Percentiles rank a stretch among this genome's conserved stretches.
phyloP scores from a whole-genome alignment of 371 early-diverging fungal genomes.

The Lichtheimia hyalospora region DNA sequence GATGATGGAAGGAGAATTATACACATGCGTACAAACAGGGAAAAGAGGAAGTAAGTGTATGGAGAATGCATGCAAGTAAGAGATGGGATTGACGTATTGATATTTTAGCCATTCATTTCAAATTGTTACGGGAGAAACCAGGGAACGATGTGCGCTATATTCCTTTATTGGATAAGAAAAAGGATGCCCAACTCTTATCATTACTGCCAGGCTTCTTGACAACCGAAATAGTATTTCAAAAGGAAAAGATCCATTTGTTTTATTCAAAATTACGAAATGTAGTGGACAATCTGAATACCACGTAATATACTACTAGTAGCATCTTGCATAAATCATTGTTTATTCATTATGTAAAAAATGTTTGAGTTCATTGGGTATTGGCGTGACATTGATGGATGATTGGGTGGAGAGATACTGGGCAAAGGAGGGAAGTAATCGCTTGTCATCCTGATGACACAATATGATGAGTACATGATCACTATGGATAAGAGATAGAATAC shows the following conservation, averaged over 20 bases:
- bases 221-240: slow-evolving; percentile 14
- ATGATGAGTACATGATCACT: background rate
- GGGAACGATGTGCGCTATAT: slow-evolving; percentile 15
- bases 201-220: slow-evolving; percentile 15
- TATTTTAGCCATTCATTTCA: slow-evolving; percentile 22
- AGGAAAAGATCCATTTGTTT: slow-evolving; percentile 15
- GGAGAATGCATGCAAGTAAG: background rate
- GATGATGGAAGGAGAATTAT: slow-evolving; percentile 10
- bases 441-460: slow-evolving; percentile 45
- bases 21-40: slow-evolving; percentile 22
- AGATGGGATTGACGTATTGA: background rate
- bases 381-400: slow-evolving; percentile 49
- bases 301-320: too few species aligned
- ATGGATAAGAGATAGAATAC: background rate
- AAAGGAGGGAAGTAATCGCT: slow-evolving; percentile 46
- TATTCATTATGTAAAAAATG: background rate
- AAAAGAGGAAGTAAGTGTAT: slow-evolving; percentile 21
- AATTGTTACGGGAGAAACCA: slow-evolving; percentile 6
- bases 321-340: too few species aligned
- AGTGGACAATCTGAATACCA: background rate
- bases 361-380: slow-evolving; percentile 53
- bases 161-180: slow-evolving; percentile 16
- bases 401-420: slow-evolving; percentile 46
- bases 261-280: slow-evolving; percentile 13
- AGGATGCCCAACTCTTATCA: slow-evolving; percentile 15